Percentiles rank a stretch among this genome's conserved stretches.
These are phyloP conservation scores for Talaromyces sp. DNA, from an alignment of 2,329 filamentous ascomycete genomes.

Conservation along the genomic window DNA sequence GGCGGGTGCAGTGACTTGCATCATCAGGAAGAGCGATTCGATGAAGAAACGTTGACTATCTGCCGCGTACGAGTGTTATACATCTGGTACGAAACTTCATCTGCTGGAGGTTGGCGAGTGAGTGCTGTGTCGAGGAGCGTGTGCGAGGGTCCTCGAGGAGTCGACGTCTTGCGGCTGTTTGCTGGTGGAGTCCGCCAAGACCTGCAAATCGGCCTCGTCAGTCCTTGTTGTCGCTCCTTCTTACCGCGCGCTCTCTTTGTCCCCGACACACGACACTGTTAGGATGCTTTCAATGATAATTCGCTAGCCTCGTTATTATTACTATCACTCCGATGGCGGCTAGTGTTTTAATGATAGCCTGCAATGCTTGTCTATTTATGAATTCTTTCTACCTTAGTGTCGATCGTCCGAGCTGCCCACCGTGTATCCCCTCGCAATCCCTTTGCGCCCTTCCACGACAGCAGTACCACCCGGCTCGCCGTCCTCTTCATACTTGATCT, in stretches of 20 bases:
- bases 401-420: conserved; percentile 56
- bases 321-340: background rate
- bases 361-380: background rate
- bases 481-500: conserved; percentile 55
- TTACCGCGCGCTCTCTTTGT: background rate
- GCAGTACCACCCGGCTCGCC: conserved; percentile 52
- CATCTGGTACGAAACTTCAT: conserved; percentile 10
- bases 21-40: conserved; percentile 4
- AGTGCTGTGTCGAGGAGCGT: background rate
- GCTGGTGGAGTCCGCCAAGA: background rate
- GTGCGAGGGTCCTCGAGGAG: background rate
- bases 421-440: conserved; percentile 82
- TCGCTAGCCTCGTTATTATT: background rate
- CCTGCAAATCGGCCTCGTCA: background rate
- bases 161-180: background rate
- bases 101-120: background rate
- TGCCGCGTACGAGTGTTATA: conserved; percentile 2
- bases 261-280: background rate
- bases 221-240: background rate
- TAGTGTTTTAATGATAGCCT: background rate
- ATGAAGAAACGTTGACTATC: background rate
- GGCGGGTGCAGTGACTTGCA: conserved; percentile 4
- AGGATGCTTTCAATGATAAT: background rate
- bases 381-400: conserved; percentile 17
- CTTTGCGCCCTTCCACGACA: conserved; percentile 80